Percentiles rank a stretch among this genome's conserved stretches.
Conservation (phyloP, 176 grass and related monocot genomes). For the Musa beccarii region DNA sequence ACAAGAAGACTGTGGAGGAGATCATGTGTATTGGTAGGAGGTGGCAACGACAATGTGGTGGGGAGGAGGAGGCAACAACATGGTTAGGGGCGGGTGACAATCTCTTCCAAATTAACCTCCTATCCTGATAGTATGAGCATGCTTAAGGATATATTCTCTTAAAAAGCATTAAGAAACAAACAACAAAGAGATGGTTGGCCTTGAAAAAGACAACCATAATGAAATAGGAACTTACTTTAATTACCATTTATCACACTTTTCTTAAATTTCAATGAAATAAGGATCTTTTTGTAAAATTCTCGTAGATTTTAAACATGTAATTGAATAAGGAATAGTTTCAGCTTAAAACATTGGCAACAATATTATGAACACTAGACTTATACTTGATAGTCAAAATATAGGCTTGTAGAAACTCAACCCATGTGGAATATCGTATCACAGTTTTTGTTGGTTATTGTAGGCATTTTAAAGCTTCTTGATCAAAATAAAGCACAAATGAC, state of each 20-base stretch:
- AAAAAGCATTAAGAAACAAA: not conserved
- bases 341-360: not conserved
- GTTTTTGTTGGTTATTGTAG: not conserved
- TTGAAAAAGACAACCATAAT: not conserved
- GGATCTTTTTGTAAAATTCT: too few species aligned
- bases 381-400: not conserved
- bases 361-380: not conserved
- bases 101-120: not conserved
- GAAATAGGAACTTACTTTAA: not conserved
- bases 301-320: not conserved
- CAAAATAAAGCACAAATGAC: not conserved
- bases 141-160: not conserved
- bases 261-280: not conserved
- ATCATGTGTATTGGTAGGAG: too few species aligned
- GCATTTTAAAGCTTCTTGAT: not conserved
- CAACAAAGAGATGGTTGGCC: not conserved
- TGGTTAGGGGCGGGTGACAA: too few species aligned
- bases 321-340: not conserved
- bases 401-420: not conserved
- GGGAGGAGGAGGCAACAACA: too few species aligned
- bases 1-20: too few species aligned
- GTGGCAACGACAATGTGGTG: too few species aligned
- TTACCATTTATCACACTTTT: not conserved
- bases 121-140: not conserved
- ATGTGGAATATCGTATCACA: not conserved